Evolutionary conservation across 75 land plant genomes (phyloP).

Genomic region (Cunninghamia lanceolata): DNA sequence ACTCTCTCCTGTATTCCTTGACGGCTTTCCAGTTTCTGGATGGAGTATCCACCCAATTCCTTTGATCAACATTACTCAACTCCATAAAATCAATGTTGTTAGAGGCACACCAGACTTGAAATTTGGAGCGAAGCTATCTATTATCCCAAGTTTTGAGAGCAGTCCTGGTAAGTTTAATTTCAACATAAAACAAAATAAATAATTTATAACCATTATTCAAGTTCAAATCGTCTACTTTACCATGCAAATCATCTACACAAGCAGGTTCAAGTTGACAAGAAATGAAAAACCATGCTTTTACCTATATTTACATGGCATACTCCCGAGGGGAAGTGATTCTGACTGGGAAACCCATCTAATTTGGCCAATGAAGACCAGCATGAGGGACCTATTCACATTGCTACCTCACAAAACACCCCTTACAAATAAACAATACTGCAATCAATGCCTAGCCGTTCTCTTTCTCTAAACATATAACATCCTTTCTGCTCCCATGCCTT

Average conservation of each 20-base stretch:
- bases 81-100: not conserved
- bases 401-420: not conserved
- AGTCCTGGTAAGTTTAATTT: not conserved
- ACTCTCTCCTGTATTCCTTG: slow-evolving; percentile 62
- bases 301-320: not conserved
- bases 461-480: not conserved
- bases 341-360: not conserved
- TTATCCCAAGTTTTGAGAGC: not conserved
- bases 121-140: not conserved
- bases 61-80: slow-evolving; percentile 36
- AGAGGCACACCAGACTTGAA: not conserved
- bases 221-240: not conserved
- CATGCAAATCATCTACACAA: not conserved
- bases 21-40: slow-evolving; percentile 31
- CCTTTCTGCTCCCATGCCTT: not conserved
- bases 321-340: not conserved
- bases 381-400: not conserved
- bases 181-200: not conserved
- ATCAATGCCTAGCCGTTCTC: not conserved
- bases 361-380: not conserved
- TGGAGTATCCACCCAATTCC: slow-evolving; percentile 66
- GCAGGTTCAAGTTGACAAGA: not conserved
- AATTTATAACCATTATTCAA: not conserved
- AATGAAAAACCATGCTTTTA: not conserved
- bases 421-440: not conserved